Evolutionary conservation across 257 asterid species (phyloP).

Genomic region (Cordia subcordata): DNA sequence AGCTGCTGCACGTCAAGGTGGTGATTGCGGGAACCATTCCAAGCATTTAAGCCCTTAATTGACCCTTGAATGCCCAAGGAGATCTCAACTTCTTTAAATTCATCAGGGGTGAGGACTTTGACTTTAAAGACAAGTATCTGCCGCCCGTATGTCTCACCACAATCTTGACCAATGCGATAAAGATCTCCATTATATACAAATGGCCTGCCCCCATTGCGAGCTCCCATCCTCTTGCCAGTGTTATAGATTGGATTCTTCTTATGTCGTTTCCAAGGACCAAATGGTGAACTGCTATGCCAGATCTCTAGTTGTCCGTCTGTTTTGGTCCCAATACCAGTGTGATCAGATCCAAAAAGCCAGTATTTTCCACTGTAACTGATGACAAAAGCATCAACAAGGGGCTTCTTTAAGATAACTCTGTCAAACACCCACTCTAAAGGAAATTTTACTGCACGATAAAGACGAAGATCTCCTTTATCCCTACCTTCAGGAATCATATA

Average conservation of each 20-base stretch:
- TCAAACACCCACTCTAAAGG: conserved; percentile 83
- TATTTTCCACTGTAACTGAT: conserved; percentile 62
- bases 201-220: conserved; percentile 97
- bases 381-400: conserved; percentile 71
- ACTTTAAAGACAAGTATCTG: conserved; percentile 60
- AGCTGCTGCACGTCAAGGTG: conserved; percentile 88
- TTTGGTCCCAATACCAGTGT: conserved; percentile 62
- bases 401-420: conserved; percentile 53
- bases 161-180: conserved; percentile 88
- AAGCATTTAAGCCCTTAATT: conserved; percentile 64
- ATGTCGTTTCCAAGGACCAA: conserved; percentile 90
- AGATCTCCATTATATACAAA: conserved; percentile 58
- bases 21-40: conserved; percentile 92
- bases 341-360: conserved; percentile 95
- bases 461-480: conserved; percentile 86
- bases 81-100: conserved; percentile 84
- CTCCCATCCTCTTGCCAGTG: conserved; percentile 67
- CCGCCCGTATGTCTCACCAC: conserved; percentile 74
- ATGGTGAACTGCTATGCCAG: conserved; percentile 74
- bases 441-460: conserved; percentile 72
- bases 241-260: conserved; percentile 77
- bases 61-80: conserved; percentile 49
- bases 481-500: conserved; percentile 98
- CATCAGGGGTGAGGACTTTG: conserved; percentile 45
- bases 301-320: conserved; percentile 87